These are phyloP conservation scores for Trichoderma brevicompactum DNA, from an alignment of 2,329 filamentous ascomycete genomes.

Conservation along the genomic window DNA sequence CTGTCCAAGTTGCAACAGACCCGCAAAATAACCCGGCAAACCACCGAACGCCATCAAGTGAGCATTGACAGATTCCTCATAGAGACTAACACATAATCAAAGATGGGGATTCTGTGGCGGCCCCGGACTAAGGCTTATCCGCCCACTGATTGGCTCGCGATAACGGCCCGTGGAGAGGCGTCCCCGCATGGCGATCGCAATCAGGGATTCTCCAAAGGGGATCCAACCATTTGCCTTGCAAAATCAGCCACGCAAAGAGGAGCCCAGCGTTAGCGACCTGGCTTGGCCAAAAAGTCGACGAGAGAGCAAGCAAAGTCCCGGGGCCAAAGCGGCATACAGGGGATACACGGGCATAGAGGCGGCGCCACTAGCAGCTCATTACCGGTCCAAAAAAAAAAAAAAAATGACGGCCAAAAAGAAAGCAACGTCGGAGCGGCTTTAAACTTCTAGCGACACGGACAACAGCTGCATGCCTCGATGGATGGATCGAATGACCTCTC, in stretches of 20 bases:
- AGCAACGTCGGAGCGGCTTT: slow-evolving; percentile 12
- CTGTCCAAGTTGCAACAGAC: background rate
- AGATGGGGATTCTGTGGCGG: background rate
- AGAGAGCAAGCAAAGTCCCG: slow-evolving; percentile 1
- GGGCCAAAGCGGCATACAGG: slow-evolving; percentile 8
- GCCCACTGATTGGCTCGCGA: slow-evolving; percentile 21
- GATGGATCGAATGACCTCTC: slow-evolving; percentile 15
- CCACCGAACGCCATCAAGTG: slow-evolving; percentile 9
- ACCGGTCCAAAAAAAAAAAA: background rate
- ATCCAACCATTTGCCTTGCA: background rate
- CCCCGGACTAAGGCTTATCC: slow-evolving; percentile 13
- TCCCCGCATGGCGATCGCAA: slow-evolving; percentile 26
- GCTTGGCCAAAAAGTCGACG: background rate
- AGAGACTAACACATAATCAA: slow-evolving; percentile 8
- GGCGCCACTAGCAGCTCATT: background rate
- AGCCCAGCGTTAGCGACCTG: background rate
- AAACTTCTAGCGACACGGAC: background rate
- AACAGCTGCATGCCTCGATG: background rate
- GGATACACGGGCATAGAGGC: background rate
- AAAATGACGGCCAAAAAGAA: background rate
- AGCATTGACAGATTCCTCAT: slow-evolving; percentile 25
- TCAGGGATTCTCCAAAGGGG: slow-evolving; percentile 22
- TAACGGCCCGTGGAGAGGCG: slow-evolving; percentile 25
- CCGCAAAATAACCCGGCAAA: slow-evolving; percentile 27
- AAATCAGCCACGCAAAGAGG: slow-evolving; percentile 7